Evolutionary conservation across 2,329 filamentous ascomycete genomes (phyloP), one percentile per base, ranked within the genome.

Genomic region (Graphium sp.): DNA sequence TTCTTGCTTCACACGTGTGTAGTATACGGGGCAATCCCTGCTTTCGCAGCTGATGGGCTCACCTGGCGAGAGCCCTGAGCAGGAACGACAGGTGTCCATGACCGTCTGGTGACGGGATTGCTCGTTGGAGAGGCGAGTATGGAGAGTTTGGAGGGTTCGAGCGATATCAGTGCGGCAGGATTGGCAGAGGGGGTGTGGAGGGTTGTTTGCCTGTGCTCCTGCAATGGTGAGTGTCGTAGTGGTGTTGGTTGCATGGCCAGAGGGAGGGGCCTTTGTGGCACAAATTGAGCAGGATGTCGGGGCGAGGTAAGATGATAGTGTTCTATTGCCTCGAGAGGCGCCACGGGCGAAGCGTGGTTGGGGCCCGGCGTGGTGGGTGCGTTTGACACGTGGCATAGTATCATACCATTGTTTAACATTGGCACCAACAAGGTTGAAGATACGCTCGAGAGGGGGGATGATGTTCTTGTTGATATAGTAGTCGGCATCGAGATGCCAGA

Each of bases 391-490:
- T 25, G 87, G 87, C 83, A 95, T 91, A 51, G 94, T 84, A 37
- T 93, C 83, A 44, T 84, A 95, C 89, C 89, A 98, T 34, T 71
- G 66, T 12, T 80, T 60, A 1, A 95, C 80, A 46, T 89, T 92
- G 18, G 84, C 89, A 6, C 89, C 89, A 3, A 95, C 80, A 3
- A 98, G 74, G 43, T 89, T 93, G 58, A 98, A 94, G 38, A 98
- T 94, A 17, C 89, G 75, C 50, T 95, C 87, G 1, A 98, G 64
- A 1, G 89, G 89, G 5, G 89, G 89, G 28, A 98, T 91, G 7
- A 98, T 47, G 46, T 94, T 95, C 56, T 94, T 95, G 12, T 68
- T 72, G 42, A 98, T 95, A 56, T 98, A 98, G 52, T 98, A 98
- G 40, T 94, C 84, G 0, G 85, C 76, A 44, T 98, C 89, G 12